Base-by-base conservation (phyloP, 768 basidiomycete species). In the Mrakia gelida region DNA sequence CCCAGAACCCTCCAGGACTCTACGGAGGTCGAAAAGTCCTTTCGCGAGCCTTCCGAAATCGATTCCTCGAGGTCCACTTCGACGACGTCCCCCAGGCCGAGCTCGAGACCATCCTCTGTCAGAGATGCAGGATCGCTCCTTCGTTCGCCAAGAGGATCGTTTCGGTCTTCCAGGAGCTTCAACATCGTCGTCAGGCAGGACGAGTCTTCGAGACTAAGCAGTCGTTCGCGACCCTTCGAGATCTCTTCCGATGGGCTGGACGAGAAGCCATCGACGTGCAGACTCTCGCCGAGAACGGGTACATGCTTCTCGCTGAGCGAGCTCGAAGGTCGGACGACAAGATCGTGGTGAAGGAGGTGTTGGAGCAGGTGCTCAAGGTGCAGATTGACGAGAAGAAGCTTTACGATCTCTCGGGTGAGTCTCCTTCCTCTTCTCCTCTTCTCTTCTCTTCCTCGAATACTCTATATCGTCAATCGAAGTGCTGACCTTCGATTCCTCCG, bases 151-250 rank as follows among this genome's bases (percentile, higher is more conserved):
- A 92, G 81, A 89, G 89, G 80, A 98, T 98, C 72, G 95, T 98
- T 75, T 86, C 86, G 45, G 96, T 98, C 52, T 99, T 98, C 85
- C 91, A 88, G 67, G 95, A 98, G 83, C 87, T 99, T 5, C 95
- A 96, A 83, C 93, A 93, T 79, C 91, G 94, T 41, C 89, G 97
- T 10, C 95, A 98, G 84, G 89, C 91, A 0, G 89, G 92, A 54
- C 90, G 97, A 38, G 92, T 99, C 54, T 99, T 99, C 82, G 97
- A 99, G 85, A 96, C 94, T 82, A 98, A 95, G 84, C 92, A 96
- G 71, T 92, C 95, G 0, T 99, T 98, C 82, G 97, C 93, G 0
- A 99, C 97, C 1, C 88, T 99, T 6, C 92, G 97, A 59, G 97
- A 99, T 83, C 86, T 99, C 26, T 99, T 99, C 85, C 90, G 97